These are phyloP conservation scores for Colletotrichum lentis DNA, from an alignment of 2,329 filamentous ascomycete genomes.

Conservation along the genomic window DNA sequence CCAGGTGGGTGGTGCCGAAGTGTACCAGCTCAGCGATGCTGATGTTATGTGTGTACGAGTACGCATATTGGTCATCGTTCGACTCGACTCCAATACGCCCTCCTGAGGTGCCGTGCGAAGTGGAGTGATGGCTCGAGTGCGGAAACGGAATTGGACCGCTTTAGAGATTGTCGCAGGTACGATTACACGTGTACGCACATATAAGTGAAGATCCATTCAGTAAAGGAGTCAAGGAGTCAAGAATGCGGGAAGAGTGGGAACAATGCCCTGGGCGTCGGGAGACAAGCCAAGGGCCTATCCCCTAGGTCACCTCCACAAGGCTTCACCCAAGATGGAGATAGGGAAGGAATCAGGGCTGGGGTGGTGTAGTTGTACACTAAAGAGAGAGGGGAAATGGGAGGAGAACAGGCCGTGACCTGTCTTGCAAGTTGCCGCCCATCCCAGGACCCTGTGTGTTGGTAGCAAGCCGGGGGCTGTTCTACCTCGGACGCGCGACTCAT, in stretches of 20 bases:
- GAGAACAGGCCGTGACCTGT: constrained; percentile 8
- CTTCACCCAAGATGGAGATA: constrained; percentile 24
- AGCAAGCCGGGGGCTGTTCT: constrained; percentile 11
- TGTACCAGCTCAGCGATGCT: neutral
- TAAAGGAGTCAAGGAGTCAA: neutral
- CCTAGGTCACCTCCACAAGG: constrained; percentile 20
- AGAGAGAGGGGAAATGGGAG: constrained; percentile 14
- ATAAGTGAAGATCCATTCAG: too few relatives aligned
- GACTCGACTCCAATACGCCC: neutral
- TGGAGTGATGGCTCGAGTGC: constrained; percentile 2
- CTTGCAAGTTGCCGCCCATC: constrained; percentile 25
- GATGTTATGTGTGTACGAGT: neutral
- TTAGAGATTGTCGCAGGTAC: neutral
- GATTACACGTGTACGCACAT: neutral
- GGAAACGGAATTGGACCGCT: constrained; percentile 20
- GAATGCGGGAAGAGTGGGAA: constrained; percentile 10
- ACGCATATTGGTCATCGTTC: neutral
- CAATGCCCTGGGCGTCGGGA: constrained; percentile 13
- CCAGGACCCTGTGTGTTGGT: constrained; percentile 25
- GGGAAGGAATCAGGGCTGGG: constrained; percentile 11
- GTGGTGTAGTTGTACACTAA: neutral
- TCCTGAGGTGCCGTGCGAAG: neutral
- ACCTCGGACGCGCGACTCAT: constrained; percentile 32
- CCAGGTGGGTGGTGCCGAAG: too few relatives aligned
- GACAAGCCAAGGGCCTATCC: constrained; percentile 4